Conservation (phyloP, 192 early-diverging fungal genomes). For the Coemansia sp. region DNA sequence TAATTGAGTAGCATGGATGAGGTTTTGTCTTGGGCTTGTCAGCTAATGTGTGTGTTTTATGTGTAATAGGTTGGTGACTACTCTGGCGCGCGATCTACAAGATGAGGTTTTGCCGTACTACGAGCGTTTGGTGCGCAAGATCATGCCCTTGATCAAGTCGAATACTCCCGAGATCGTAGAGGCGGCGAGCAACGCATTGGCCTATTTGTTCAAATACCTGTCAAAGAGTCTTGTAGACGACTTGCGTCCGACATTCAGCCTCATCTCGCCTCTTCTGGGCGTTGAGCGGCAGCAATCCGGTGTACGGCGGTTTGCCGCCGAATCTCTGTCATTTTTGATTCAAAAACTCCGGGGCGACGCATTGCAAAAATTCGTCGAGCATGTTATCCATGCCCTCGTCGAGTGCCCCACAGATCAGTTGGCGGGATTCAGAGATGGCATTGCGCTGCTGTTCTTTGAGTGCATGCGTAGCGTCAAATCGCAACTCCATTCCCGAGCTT, state of each 20-base stretch:
- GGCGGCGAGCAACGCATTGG: constrained; percentile 83
- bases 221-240: constrained; percentile 68
- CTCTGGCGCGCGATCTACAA: constrained; percentile 89
- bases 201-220: constrained; percentile 90
- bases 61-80: constrained; percentile 64
- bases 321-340: constrained; percentile 89
- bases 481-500: constrained; percentile 60
- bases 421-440: constrained; percentile 67
- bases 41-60: background rate
- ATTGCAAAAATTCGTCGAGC: constrained; percentile 62
- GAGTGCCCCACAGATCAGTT: constrained; percentile 31
- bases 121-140: constrained; percentile 62
- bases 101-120: constrained; percentile 85
- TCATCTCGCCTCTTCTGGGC: constrained; percentile 75
- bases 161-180: constrained; percentile 77
- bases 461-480: constrained; percentile 70
- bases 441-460: constrained; percentile 83
- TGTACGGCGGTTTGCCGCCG: constrained; percentile 86
- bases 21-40: background rate
- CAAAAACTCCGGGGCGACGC: constrained; percentile 70
- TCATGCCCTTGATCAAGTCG: constrained; percentile 68
- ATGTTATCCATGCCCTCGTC: constrained; percentile 59
- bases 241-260: constrained; percentile 72
- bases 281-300: constrained; percentile 68
- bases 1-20: background rate